Evolutionary conservation across 2,329 filamentous ascomycete species (phyloP).

Genomic region (Fusarium sp.): DNA sequence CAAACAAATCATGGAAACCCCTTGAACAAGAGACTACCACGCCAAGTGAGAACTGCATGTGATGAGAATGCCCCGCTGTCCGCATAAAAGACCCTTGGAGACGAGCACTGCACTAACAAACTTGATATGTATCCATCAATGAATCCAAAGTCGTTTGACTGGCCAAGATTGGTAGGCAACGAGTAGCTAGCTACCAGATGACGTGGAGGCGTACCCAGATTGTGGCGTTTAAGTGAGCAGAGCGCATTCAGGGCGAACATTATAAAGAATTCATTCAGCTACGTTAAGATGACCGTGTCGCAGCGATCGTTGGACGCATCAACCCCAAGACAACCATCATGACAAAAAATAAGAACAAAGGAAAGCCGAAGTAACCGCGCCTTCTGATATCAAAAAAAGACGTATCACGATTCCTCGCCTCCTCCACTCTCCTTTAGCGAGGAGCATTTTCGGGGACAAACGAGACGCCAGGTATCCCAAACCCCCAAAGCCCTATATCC

Average conservation of each 20-base stretch:
- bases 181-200: conserved; percentile 10
- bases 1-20: neutral
- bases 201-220: conserved; percentile 28
- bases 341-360: conserved; percentile 55
- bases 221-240: conserved; percentile 14
- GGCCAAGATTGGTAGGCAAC: neutral
- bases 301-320: conserved; percentile 54
- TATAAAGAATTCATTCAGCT: conserved; percentile 54
- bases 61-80: conserved; percentile 26
- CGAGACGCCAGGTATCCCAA: conserved; percentile 51
- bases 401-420: conserved; percentile 52
- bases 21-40: neutral
- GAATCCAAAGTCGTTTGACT: neutral
- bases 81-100: conserved; percentile 24
- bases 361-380: conserved; percentile 55
- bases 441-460: conserved; percentile 50
- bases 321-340: conserved; percentile 52
- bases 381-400: conserved; percentile 55
- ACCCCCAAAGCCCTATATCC: conserved; percentile 46
- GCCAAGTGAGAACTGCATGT: conserved; percentile 9
- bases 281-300: conserved; percentile 52
- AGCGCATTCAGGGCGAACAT: conserved; percentile 42
- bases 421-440: conserved; percentile 50
- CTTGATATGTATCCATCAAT: neutral
- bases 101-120: conserved; percentile 19